These are phyloP conservation scores for Penicillium diatomitis DNA, from an alignment of 495 filamentous ascomycete genomes.

Conservation along the genomic window DNA sequence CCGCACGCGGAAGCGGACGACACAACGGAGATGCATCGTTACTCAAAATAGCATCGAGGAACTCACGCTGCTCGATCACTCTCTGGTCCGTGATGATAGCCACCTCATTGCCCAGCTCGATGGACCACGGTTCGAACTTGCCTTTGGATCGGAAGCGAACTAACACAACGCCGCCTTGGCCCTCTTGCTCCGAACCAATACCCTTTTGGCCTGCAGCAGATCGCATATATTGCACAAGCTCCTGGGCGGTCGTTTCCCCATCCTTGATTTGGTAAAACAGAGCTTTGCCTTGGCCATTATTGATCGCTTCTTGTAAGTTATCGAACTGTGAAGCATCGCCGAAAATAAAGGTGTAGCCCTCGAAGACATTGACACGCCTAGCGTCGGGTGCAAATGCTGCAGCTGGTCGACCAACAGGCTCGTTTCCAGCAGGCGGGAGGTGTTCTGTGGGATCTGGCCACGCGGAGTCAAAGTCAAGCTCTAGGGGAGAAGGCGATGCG, in stretches of 20 bases:
- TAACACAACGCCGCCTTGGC: conserved; percentile 63
- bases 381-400: conserved; percentile 61
- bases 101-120: conserved; percentile 54
- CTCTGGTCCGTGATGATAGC: conserved; percentile 66
- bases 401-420: conserved; percentile 53
- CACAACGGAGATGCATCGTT: conserved; percentile 64
- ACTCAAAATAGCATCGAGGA: conserved; percentile 79
- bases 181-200: conserved; percentile 49
- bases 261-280: conserved; percentile 51
- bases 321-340: conserved; percentile 72
- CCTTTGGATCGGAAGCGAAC: conserved; percentile 65
- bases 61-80: conserved; percentile 83
- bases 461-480: conserved; percentile 68
- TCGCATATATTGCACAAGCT: conserved; percentile 71
- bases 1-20: conserved; percentile 44
- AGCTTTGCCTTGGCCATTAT: conserved; percentile 74
- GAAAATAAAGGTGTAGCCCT: conserved; percentile 84
- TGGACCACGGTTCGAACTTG: conserved; percentile 57
- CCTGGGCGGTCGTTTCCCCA: conserved; percentile 61
- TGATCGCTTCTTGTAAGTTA: conserved; percentile 62
- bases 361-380: conserved; percentile 61
- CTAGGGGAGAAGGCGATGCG: conserved; percentile 54
- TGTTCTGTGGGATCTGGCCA: conserved; percentile 70
- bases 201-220: conserved; percentile 65
- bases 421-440: conserved; percentile 66